phyloP scores from a whole-genome alignment of 225 moss, liverwort and hornwort genomes.

The Marchantia polymorpha region DNA sequence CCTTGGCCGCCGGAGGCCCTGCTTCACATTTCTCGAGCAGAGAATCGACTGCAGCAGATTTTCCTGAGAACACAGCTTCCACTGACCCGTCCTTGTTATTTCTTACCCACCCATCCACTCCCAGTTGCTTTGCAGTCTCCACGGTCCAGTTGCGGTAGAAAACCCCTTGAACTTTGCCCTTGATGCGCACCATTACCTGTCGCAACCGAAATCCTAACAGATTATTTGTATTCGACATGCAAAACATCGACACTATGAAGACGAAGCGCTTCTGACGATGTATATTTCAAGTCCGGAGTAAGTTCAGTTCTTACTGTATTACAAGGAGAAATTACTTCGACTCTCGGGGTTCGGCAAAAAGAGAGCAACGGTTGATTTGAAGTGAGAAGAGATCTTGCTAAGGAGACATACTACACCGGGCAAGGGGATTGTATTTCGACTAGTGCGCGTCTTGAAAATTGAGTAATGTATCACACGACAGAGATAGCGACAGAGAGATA shows the following conservation, averaged over 20 bases:
- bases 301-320: not conserved
- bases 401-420: not conserved
- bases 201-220: not conserved
- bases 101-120: constrained; percentile 45
- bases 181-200: constrained; percentile 42
- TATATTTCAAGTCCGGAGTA: not conserved
- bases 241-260: not conserved
- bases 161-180: constrained; percentile 46
- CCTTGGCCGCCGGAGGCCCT: constrained; percentile 39
- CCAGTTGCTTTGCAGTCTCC: constrained; percentile 34
- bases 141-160: constrained; percentile 47
- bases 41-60: constrained; percentile 28
- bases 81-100: constrained; percentile 43
- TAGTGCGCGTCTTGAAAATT: too few species aligned
- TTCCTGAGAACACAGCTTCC: constrained; percentile 45
- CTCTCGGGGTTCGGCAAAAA: not conserved
- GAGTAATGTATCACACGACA: too few species aligned
- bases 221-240: not conserved
- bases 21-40: constrained; percentile 35
- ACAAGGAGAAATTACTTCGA: not conserved
- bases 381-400: not conserved
- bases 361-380: not conserved
- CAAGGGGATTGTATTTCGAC: too few species aligned
- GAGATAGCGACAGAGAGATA: too few species aligned
- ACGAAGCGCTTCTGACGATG: not conserved